Evolutionary conservation across 805 yeast genomes (phyloP).

Genomic region (Spathaspora passalidarum): DNA sequence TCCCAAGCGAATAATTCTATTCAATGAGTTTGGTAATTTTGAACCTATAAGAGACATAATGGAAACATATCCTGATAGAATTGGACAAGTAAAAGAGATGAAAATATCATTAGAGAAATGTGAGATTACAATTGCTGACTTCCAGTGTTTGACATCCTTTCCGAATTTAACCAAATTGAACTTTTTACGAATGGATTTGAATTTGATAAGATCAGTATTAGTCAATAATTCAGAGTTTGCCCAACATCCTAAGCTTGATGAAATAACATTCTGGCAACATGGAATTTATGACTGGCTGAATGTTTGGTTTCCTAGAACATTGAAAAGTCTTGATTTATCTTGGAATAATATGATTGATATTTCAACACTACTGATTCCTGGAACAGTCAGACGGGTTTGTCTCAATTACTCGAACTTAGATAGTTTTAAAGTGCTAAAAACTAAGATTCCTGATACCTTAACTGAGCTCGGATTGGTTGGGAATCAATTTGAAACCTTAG

Average conservation of each 20-base stretch:
- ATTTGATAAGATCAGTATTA: slow-evolving; percentile 5
- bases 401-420: slow-evolving; percentile 28
- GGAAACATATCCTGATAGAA: slow-evolving; percentile 12
- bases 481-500: slow-evolving; percentile 23
- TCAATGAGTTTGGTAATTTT: slow-evolving; percentile 33
- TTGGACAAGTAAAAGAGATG: slow-evolving; percentile 10
- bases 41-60: slow-evolving; percentile 24
- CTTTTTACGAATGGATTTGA: slow-evolving; percentile 22
- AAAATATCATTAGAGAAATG: slow-evolving; percentile 28
- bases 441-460: slow-evolving; percentile 19
- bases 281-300: slow-evolving; percentile 25
- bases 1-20: slow-evolving; percentile 23
- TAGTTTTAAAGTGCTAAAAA: slow-evolving; percentile 8
- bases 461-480: slow-evolving; percentile 31
- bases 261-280: slow-evolving; percentile 33
- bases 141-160: slow-evolving; percentile 19
- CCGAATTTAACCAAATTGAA: slow-evolving; percentile 29
- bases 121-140: slow-evolving; percentile 16
- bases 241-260: slow-evolving; percentile 14
- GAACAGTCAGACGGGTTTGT: slow-evolving; percentile 21
- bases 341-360: slow-evolving; percentile 27
- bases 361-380: slow-evolving; percentile 21
- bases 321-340: slow-evolving; percentile 31
- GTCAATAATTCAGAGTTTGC: slow-evolving; percentile 6
- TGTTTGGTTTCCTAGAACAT: slow-evolving; percentile 21